Evolutionary conservation across 805 yeast genomes (phyloP), one percentile per base, ranked within the genome.

Genomic region (Kazachstania martiniae): DNA sequence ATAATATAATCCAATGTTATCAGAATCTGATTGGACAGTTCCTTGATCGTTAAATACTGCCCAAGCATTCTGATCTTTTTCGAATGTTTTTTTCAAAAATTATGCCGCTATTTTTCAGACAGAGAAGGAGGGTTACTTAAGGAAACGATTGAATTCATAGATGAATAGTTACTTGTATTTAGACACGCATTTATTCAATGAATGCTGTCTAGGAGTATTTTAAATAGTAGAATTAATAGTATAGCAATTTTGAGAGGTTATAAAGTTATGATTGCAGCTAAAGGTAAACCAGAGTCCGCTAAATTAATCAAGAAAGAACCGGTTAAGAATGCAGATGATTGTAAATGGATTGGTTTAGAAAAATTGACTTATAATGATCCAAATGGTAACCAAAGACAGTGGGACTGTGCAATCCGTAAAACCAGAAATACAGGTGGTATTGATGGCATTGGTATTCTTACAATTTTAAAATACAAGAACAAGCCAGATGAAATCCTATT

Each of bases 371-470:
- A 83, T 53, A 38, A 46, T n/a, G 93, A 81, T 43, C 89, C 94
- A 5, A 61, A 62, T 17, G 94, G 94, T 1, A 62, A 56, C 12
- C 54, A 51, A 12, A 68, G 96, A 25, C 78, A 75, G 32, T 89
- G 97, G 96, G 98, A 89, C 57, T 77, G 76, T 72, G 93, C 94
- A 3, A 72, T 80, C 1, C 66, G 95, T 39, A 70, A 73, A 31
- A 86, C 95, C 7, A 64, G 94, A 32, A 70, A 75, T 8, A 28
- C 45, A 3, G 57, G 56, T 17, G 72, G 70, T 4, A 65, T 78
- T 17, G 98, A 89, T 53, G 97, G 95, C 1, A 95, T 91, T n/a
- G 87, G 89, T 3, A 78, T 89, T 28, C 62, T 87, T 19, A 87
- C 94, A 0, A 62, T 86, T 12, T 57, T 86, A 32, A 67, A 73